Base-by-base conservation (phyloP, 495 filamentous ascomycete genomes). In the Hyaloscypha bicolor region DNA sequence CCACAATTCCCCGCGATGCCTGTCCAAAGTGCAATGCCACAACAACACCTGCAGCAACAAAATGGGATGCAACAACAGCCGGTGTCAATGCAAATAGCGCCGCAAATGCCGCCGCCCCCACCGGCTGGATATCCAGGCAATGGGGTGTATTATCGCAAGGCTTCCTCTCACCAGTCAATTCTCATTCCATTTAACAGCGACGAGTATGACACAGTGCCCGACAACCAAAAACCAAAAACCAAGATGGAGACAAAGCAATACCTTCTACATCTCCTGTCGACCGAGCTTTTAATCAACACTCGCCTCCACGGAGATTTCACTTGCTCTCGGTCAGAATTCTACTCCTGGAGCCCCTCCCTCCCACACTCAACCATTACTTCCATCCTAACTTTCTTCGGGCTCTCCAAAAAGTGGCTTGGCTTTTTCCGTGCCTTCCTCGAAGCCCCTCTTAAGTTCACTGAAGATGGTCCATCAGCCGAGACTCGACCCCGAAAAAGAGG, bases 361-460 rank as follows among this genome's bases (percentile, higher is more conserved):
- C 80, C 89, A 3, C 89, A 91, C 65, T 71, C 80, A 33, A 88
- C 87, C 0, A 81, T 90, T 16, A 64, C 85, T 19, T 73, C 81
- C 0, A 82, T 88, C 1, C 70, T 90, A 45, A 73, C 76, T 8
- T 89, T 87, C 76, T 87, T 91, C 65, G 88, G 87, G 2, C 79
- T 90, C 2, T 80, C 85, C 4, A 72, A 82, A 22, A 81, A 75
- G 31, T 90, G 87, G 88, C 75, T 88, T 52, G 74, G 72, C 31
- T 89, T 91, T 73, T 90, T 91, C 77, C 77, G 77, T 35, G 79
- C 66, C 2, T 91, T 88, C 65, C 77, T 91, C 3, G 78, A 85
- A 61, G 79, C 85, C 1, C 89, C 89, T 2, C 72, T 90, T 29
- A 85, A 81, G 64, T 89, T 91, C 62, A 67, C 76, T 25, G 78